A percentile compares a stretch with the other conserved stretches of the same genome.
phyloP scores from a whole-genome alignment of 495 filamentous ascomycete species.

The Xylaria castorea region DNA sequence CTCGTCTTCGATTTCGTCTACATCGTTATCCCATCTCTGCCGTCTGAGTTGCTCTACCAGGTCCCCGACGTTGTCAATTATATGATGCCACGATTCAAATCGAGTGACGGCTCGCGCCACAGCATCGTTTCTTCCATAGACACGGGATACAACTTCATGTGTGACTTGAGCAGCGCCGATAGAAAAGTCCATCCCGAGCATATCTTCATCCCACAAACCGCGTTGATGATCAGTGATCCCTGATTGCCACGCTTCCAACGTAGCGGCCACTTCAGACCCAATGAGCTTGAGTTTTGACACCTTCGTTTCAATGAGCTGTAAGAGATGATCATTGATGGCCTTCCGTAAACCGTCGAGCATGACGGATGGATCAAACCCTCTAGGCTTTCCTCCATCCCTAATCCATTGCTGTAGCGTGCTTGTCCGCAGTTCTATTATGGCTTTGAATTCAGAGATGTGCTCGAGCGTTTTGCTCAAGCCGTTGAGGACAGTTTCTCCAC shows the following conservation, averaged over 20 bases:
- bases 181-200: slow-evolving; percentile 53
- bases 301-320: slow-evolving; percentile 63
- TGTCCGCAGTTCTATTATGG: slow-evolving; percentile 70
- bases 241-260: slow-evolving; percentile 60
- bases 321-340: slow-evolving; percentile 69
- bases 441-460: slow-evolving; percentile 65
- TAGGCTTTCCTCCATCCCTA: slow-evolving; percentile 55
- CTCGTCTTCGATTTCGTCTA: slow-evolving; percentile 78
- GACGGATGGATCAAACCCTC: slow-evolving; percentile 63
- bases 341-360: slow-evolving; percentile 72
- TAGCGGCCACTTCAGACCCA: slow-evolving; percentile 59
- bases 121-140: slow-evolving; percentile 70
- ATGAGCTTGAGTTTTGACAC: slow-evolving; percentile 65
- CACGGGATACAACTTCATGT: slow-evolving; percentile 51
- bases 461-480: slow-evolving; percentile 64
- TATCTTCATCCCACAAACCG: slow-evolving; percentile 67
- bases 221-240: slow-evolving; percentile 53
- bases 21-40: slow-evolving; percentile 76
- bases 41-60: slow-evolving; percentile 71
- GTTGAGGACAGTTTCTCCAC: slow-evolving; percentile 67
- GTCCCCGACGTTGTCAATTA: slow-evolving; percentile 64
- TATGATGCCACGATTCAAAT: slow-evolving; percentile 72
- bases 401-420: slow-evolving; percentile 80
- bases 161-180: slow-evolving; percentile 52
- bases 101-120: slow-evolving; percentile 63